Base-by-base conservation (phyloP, 129 eudicot species). In the Heracleum sosnowskyi region DNA sequence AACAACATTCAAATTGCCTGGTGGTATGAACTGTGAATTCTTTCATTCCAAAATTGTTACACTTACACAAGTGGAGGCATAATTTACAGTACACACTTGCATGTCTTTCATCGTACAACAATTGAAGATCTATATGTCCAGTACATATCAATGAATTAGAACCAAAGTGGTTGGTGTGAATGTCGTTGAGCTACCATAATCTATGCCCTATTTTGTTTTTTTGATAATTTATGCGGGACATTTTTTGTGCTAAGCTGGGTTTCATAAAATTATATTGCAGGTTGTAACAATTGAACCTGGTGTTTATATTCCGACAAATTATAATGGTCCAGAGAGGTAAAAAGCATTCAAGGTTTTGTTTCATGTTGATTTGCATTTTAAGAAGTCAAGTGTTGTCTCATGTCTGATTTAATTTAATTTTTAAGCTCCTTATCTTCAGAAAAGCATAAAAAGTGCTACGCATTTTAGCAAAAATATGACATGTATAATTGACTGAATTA, bases 251-350 rank as follows among this genome's bases (percentile, higher is more conserved):
- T 40, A 9, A 37, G 24, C 77, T 76, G 16, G 81, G 49, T 39
- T 68, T 81, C 45, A 7, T 44, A 64, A 69, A 24, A 76, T 78
- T 45, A 62, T 53, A 62, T 80, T 77, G 76, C 89, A 95, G 98
- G 95, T 91, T 69, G 90, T 95, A 80, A 95, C 98, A 78, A 95
- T 95, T 88, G 98, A 95, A 83, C 98, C 98, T 39, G 98, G 98
- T 75, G 83, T 91, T 44, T 95, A 91, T 78, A 91, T 95, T 81
- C 96, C 97, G 42, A 22, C 85, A 37, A 72, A 73, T 82, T 91
- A 82, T 57, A 85, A 88, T 79, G 84, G 85, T 69, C 89, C 96
- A 17, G 88, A 87, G 84, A 91, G 97, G 98, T 88, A 86, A 72
- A 36, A 5, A 34, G 40, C 47, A 41, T 62, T 73, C 64, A 57